Evolutionary conservation across 805 yeast genomes (phyloP).

Genomic region (Torulaspora indica): DNA sequence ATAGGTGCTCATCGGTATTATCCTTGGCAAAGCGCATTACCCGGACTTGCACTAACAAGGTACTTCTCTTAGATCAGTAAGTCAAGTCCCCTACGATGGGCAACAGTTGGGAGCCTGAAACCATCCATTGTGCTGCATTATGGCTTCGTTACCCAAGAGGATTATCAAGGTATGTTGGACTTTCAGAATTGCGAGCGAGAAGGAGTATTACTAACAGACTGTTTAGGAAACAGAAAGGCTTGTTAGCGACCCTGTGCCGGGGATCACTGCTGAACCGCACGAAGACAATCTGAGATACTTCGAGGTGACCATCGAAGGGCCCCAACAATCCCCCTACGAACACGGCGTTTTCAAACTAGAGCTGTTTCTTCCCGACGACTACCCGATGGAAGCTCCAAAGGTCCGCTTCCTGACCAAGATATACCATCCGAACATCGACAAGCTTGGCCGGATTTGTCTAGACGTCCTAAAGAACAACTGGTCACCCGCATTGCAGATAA

Average conservation of each 20-base stretch:
- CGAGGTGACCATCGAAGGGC: conserved; percentile 89
- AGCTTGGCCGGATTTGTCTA: conserved; percentile 90
- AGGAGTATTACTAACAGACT: conserved; percentile 5
- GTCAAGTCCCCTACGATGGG: neutral
- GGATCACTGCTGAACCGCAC: conserved; percentile 87
- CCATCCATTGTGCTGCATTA: neutral
- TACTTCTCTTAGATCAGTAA: too few species aligned
- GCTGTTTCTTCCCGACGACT: conserved; percentile 88
- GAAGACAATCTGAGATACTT: conserved; percentile 92
- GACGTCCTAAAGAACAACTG: conserved; percentile 93
- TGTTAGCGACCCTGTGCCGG: conserved; percentile 93
- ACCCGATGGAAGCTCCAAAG: conserved; percentile 97
- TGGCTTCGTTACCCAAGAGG: conserved; percentile 68
- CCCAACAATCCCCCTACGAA: conserved; percentile 86
- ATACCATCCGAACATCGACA: conserved; percentile 94
- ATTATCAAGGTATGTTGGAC: conserved; percentile 66
- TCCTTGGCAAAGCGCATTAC: neutral
- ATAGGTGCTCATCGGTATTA: neutral
- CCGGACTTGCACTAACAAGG: neutral
- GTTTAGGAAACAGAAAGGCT: conserved; percentile 82
- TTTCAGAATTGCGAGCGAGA: neutral
- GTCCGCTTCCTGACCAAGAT: conserved; percentile 90
- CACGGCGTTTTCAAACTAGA: conserved; percentile 78
- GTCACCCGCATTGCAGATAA: conserved; percentile 96
- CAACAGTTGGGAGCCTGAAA: neutral